Percentiles rank a stretch among this genome's conserved stretches.
Evolutionary conservation across 2,329 filamentous ascomycete species (phyloP).

Genomic region (Niveomyces coronatus): DNA sequence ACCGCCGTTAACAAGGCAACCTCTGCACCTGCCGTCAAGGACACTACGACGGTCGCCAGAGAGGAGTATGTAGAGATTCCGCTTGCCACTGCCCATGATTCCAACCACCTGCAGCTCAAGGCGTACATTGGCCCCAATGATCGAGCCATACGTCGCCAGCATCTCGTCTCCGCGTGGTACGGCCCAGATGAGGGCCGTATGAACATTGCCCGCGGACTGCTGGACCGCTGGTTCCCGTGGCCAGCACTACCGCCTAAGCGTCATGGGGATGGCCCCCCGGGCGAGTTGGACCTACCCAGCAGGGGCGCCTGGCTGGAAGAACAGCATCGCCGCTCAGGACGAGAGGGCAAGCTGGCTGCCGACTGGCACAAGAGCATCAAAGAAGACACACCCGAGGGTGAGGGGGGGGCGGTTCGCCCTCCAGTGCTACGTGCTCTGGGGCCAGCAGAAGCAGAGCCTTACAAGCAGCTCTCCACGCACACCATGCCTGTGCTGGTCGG

Average conservation of each 20-base stretch:
- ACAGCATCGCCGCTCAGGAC: slow-evolving; percentile 26
- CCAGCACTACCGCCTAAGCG: slow-evolving; percentile 29
- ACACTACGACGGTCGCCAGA: slow-evolving; percentile 15
- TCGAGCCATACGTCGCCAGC: slow-evolving; percentile 21
- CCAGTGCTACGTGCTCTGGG: slow-evolving; percentile 12
- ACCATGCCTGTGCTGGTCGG: slow-evolving; percentile 25
- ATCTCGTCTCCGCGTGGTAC: slow-evolving; percentile 30
- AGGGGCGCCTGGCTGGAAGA: slow-evolving; percentile 30
- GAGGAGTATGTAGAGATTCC: slow-evolving; percentile 23
- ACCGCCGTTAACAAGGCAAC: no score
- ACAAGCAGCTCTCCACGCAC: slow-evolving; percentile 15
- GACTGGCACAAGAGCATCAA: slow-evolving; percentile 20
- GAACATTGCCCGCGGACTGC: slow-evolving; percentile 25
- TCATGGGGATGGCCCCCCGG: slow-evolving; percentile 4
- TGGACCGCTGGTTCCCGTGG: slow-evolving; percentile 31
- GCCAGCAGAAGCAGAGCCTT: slow-evolving; percentile 19
- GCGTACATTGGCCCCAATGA: slow-evolving; percentile 27
- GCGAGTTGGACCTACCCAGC: slow-evolving; percentile 19
- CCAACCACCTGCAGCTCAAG: slow-evolving; percentile 22
- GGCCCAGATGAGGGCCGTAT: slow-evolving; percentile 28
- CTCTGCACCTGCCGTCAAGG: slow-evolving; percentile 15
- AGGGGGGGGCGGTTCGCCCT: slow-evolving; percentile 11
- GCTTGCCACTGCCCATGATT: slow-evolving; percentile 20
- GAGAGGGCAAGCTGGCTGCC: slow-evolving; percentile 21
- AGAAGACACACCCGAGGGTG: no score